Percentiles rank a stretch among this genome's conserved stretches.
phyloP scores from a whole-genome alignment of 192 early-diverging fungal species.

The Podila epigama region DNA sequence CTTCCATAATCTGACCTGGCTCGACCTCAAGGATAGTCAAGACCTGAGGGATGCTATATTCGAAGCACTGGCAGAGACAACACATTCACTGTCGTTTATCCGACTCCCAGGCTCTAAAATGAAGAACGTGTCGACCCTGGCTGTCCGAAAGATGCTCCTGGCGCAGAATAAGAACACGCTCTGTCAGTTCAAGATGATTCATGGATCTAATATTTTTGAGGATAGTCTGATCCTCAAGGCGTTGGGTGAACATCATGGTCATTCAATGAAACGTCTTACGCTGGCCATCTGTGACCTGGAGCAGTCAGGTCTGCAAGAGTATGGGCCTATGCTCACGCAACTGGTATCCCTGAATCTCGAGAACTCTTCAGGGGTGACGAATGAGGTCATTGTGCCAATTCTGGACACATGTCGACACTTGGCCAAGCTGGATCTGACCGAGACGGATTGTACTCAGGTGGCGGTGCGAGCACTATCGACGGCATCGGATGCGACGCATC shows the following conservation, averaged over 20 bases:
- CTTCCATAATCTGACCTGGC: constrained; percentile 17
- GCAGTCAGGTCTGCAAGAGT: constrained; percentile 26
- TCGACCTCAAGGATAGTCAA: constrained; percentile 32
- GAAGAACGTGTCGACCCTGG: constrained; percentile 12
- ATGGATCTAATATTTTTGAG: constrained; percentile 39
- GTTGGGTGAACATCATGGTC: constrained; percentile 19
- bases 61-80: constrained; percentile 12
- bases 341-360: constrained; percentile 39
- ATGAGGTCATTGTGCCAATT: constrained; percentile 29
- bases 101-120: constrained; percentile 26
- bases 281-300: constrained; percentile 38
- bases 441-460: constrained; percentile 29
- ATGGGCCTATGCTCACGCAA: constrained; percentile 13
- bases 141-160: constrained; percentile 19
- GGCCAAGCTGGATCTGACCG: constrained; percentile 34
- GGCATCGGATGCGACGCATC: constrained; percentile 3
- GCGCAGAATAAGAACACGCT: constrained; percentile 22
- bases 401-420: constrained; percentile 20
- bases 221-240: constrained; percentile 25
- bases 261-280: constrained; percentile 32
- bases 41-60: constrained; percentile 27
- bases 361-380: constrained; percentile 36
- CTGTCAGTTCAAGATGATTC: constrained; percentile 33
- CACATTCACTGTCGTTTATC: constrained; percentile 18
- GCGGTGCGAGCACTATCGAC: constrained; percentile 29